Evolutionary conservation across 1,284 basidiomycete genomes (phyloP).

Genomic region (Trichosporon coremiiforme): DNA sequence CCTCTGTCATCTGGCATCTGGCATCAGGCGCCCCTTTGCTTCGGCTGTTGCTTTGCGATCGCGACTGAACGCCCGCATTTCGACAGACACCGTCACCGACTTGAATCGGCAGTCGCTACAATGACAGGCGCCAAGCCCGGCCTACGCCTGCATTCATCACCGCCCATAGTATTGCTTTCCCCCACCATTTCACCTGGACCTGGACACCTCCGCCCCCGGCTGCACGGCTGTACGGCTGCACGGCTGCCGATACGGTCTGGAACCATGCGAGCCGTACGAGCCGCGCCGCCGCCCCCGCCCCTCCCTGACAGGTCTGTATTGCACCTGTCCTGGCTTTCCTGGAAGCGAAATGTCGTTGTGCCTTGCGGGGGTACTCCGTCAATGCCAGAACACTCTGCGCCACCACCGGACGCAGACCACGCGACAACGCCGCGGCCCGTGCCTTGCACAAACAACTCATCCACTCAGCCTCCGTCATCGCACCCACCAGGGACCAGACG

Average conservation of each 20-base stretch:
- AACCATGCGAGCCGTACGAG: not conserved
- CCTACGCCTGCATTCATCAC: not conserved
- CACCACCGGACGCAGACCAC: not conserved
- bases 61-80: no score
- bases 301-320: not conserved
- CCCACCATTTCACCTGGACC: no score
- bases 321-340: not conserved
- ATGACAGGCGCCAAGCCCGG: not conserved
- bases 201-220: no score
- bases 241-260: not conserved
- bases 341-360: constrained; percentile 3
- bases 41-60: no score
- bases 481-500: not conserved
- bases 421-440: not conserved
- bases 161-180: no score
- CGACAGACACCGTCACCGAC: no score
- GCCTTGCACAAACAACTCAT: not conserved
- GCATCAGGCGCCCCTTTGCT: no score
- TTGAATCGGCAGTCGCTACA: not conserved
- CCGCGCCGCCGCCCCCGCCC: no score
- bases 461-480: not conserved
- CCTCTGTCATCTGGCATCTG: no score
- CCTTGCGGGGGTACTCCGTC: not conserved
- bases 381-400: not conserved
- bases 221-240: not conserved